Evolutionary conservation across 2,329 filamentous ascomycete genomes (phyloP).

Genomic region (Calonectria pteridis): DNA sequence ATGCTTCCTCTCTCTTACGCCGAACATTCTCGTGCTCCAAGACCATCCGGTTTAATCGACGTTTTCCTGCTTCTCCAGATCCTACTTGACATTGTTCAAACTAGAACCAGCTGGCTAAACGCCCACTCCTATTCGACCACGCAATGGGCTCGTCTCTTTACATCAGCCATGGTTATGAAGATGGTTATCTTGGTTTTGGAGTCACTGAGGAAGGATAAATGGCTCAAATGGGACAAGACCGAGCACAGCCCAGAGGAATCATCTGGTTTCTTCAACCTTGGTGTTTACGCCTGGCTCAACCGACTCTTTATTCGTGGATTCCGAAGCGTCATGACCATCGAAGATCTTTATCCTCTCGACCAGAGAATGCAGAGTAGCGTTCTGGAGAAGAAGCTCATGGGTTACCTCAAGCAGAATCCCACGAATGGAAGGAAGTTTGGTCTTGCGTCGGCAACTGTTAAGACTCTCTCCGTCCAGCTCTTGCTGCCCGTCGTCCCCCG

Average conservation of each 20-base stretch:
- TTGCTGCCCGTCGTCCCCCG: slow-evolving; percentile 28
- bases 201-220: not conserved
- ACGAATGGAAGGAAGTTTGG: slow-evolving; percentile 8
- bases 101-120: slow-evolving; percentile 23
- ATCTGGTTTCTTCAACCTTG: slow-evolving; percentile 26
- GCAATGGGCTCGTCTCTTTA: slow-evolving; percentile 23
- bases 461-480: slow-evolving; percentile 25
- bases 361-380: slow-evolving; percentile 28
- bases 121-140: slow-evolving; percentile 20
- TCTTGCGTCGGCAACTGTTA: slow-evolving; percentile 14
- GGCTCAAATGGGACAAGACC: slow-evolving; percentile 27
- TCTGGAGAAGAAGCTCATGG: slow-evolving; percentile 26
- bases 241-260: slow-evolving; percentile 22
- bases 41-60: slow-evolving; percentile 34
- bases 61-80: slow-evolving; percentile 30
- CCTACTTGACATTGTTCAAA: slow-evolving; percentile 31
- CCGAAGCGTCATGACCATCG: slow-evolving; percentile 26
- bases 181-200: slow-evolving; percentile 18
- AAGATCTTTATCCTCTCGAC: slow-evolving; percentile 28
- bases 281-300: slow-evolving; percentile 36
- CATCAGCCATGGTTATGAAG: slow-evolving; percentile 24
- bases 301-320: slow-evolving; percentile 34
- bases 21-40: slow-evolving; percentile 35
- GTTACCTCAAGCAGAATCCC: slow-evolving; percentile 20
- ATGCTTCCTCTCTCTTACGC: slow-evolving; percentile 25